These are phyloP conservation scores for Juncus effusus DNA, from an alignment of 176 grass and related monocot genomes.

Conservation along the genomic window DNA sequence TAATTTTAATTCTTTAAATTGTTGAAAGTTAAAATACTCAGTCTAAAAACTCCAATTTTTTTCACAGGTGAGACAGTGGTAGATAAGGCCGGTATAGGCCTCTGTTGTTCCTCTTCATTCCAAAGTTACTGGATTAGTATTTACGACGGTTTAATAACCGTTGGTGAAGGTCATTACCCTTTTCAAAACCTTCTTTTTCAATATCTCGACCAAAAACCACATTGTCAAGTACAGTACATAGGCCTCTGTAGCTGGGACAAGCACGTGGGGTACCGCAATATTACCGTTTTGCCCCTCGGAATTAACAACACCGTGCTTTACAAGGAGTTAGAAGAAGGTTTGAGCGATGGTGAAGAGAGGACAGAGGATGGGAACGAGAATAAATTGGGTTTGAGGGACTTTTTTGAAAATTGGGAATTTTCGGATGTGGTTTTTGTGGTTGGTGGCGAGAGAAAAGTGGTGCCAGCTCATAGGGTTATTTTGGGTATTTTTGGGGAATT, in stretches of 20 bases:
- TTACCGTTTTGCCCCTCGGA: slow-evolving; percentile 61
- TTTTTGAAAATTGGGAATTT: slow-evolving; percentile 83
- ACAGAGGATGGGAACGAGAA: slow-evolving; percentile 37
- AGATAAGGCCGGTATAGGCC: slow-evolving; percentile 58
- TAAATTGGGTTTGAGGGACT: slow-evolving; percentile 42
- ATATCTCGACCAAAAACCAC: slow-evolving; percentile 67
- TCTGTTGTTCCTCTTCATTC: slow-evolving; percentile 79
- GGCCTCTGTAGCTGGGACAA: slow-evolving; percentile 94
- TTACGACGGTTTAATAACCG: slow-evolving; percentile 80
- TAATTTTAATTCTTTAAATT: too few relatives aligned
- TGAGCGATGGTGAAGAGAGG: slow-evolving; percentile 20
- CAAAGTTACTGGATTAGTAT: slow-evolving; percentile 93
- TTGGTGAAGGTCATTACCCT: slow-evolving; percentile 73
- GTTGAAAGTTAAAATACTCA: not conserved
- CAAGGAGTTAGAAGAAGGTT: slow-evolving; percentile 33
- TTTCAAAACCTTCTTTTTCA: slow-evolving; percentile 70
- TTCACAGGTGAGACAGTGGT: slow-evolving; percentile 45
- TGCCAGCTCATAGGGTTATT: slow-evolving; percentile 75
- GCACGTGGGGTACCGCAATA: slow-evolving; percentile 88
- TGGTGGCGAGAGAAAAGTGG: slow-evolving; percentile 50
- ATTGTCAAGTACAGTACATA: slow-evolving; percentile 63
- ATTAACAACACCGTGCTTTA: slow-evolving; percentile 52
- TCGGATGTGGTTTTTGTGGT: slow-evolving; percentile 68
- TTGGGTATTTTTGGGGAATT: slow-evolving; percentile 71
- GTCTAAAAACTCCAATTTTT: not conserved